phyloP scores from a whole-genome alignment of 1,284 basidiomycete species.

The Anthracocystis walkeri region DNA sequence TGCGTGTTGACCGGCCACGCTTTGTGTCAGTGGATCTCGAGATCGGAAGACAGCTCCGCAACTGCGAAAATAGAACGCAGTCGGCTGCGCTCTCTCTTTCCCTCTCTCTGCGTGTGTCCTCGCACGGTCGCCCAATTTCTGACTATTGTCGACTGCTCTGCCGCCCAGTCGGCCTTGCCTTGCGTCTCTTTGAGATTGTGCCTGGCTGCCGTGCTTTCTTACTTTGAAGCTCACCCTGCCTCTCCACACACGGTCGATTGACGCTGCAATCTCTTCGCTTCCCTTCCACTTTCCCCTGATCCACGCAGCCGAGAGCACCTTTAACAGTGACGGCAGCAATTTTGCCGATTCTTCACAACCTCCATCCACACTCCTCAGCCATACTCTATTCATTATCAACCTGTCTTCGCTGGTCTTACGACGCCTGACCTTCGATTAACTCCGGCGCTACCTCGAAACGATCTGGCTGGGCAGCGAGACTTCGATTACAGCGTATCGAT shows the following conservation, averaged over 20 bases:
- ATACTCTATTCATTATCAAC: background rate
- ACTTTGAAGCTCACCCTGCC: too few species aligned
- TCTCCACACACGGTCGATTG: constrained; percentile 1
- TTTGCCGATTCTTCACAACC: background rate
- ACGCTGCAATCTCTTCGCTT: background rate
- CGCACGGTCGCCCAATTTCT: constrained; percentile 3
- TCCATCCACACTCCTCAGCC: too few species aligned
- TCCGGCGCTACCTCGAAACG: too few species aligned
- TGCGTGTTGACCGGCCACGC: constrained; percentile 7
- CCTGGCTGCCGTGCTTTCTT: background rate
- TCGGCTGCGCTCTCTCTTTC: background rate
- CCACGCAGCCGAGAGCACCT: constrained; percentile 5
- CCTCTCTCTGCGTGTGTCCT: too few species aligned
- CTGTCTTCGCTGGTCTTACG: too few species aligned
- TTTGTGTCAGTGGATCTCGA: background rate
- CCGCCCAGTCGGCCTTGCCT: background rate
- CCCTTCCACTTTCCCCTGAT: background rate
- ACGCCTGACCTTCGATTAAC: too few species aligned
- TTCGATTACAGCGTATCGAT: background rate
- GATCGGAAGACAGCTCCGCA: constrained; percentile 9
- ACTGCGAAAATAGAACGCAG: background rate
- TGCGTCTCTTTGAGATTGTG: background rate
- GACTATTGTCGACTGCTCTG: background rate
- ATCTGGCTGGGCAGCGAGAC: too few species aligned
- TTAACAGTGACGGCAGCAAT: background rate